Conservation (phyloP, 2,329 filamentous ascomycete genomes). For the Aspergillus floridensis region DNA sequence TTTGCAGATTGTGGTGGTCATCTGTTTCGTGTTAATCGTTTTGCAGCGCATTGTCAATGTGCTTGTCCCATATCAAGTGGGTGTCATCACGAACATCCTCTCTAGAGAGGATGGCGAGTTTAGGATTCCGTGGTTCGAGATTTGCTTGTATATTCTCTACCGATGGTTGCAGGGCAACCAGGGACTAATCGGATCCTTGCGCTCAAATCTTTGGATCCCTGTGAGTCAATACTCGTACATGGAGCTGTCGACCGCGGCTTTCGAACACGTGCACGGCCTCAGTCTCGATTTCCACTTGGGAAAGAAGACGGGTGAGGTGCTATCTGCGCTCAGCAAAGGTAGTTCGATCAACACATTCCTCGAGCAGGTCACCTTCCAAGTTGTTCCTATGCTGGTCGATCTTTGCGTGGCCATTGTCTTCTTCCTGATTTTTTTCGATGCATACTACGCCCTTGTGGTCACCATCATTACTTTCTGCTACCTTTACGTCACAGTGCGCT, state of each 20-base stretch:
- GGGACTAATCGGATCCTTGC: slow-evolving; percentile 76
- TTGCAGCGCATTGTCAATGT: slow-evolving; percentile 82
- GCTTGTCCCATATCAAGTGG: slow-evolving; percentile 78
- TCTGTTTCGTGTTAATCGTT: slow-evolving; percentile 79
- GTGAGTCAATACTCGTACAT: slow-evolving; percentile 96
- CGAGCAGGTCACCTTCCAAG: slow-evolving; percentile 93
- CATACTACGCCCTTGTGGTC: slow-evolving; percentile 86
- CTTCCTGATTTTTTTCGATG: slow-evolving; percentile 75
- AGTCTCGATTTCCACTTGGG: slow-evolving; percentile 95
- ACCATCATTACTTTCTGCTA: slow-evolving; percentile 92
- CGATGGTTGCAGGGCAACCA: slow-evolving; percentile 84
- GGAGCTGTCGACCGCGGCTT: slow-evolving; percentile 88
- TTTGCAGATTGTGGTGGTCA: slow-evolving; percentile 73
- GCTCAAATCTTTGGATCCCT: slow-evolving; percentile 89
- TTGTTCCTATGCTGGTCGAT: slow-evolving; percentile 92
- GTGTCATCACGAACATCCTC: slow-evolving; percentile 73
- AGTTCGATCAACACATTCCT: slow-evolving; percentile 95
- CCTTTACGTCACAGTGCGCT: slow-evolving; percentile 91
- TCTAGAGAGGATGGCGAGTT: slow-evolving; percentile 54
- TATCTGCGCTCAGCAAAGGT: slow-evolving; percentile 94
- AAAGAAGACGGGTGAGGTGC: slow-evolving; percentile 92
- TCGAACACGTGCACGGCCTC: slow-evolving; percentile 93
- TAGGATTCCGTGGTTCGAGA: slow-evolving; percentile 68
- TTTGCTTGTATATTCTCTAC: slow-evolving; percentile 73
- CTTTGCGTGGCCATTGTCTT: slow-evolving; percentile 79